Conservation (phyloP, 192 early-diverging fungal species). For the Linderina pennispora region DNA sequence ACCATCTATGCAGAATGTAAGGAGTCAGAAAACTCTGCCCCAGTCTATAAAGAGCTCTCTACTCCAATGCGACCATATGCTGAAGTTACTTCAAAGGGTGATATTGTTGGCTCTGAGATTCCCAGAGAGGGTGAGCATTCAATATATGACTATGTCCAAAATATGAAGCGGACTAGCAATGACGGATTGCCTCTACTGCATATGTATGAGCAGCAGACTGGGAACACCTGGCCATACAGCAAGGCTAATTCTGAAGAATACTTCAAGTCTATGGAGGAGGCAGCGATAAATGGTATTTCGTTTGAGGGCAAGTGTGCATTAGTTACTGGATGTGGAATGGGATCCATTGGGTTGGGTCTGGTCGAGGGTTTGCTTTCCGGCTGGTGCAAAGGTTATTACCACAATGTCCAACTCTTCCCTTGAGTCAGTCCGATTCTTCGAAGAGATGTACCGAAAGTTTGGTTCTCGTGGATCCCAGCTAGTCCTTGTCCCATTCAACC, state of each 20-base stretch:
- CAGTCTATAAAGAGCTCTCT: conserved; percentile 81
- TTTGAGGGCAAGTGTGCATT: conserved; percentile 79
- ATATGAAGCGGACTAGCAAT: conserved; percentile 48
- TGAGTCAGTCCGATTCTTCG: conserved; percentile 75
- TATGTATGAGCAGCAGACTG: not conserved
- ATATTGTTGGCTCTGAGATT: conserved; percentile 72
- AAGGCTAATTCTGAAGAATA: not conserved
- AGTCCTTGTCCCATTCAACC: conserved; percentile 92
- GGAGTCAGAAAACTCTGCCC: conserved; percentile 57
- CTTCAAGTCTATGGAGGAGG: conserved; percentile 11
- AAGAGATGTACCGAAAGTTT: conserved; percentile 77
- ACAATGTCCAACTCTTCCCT: conserved; percentile 87
- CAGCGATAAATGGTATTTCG: conserved; percentile 70
- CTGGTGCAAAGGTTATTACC: conserved; percentile 81
- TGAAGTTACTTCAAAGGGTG: conserved; percentile 62
- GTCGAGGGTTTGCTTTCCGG: conserved; percentile 82
- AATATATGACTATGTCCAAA: conserved; percentile 77
- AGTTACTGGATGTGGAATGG: conserved; percentile 86
- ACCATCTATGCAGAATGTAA: conserved; percentile 67
- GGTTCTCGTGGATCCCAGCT: conserved; percentile 84
- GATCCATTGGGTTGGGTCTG: conserved; percentile 88
- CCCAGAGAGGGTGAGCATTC: conserved; percentile 66
- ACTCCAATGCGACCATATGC: conserved; percentile 73
- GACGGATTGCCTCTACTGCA: not conserved
- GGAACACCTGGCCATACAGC: not conserved